Conservation (phyloP, 2,329 filamentous ascomycete genomes). For the Teratosphaeria pseudoeucalypti region DNA sequence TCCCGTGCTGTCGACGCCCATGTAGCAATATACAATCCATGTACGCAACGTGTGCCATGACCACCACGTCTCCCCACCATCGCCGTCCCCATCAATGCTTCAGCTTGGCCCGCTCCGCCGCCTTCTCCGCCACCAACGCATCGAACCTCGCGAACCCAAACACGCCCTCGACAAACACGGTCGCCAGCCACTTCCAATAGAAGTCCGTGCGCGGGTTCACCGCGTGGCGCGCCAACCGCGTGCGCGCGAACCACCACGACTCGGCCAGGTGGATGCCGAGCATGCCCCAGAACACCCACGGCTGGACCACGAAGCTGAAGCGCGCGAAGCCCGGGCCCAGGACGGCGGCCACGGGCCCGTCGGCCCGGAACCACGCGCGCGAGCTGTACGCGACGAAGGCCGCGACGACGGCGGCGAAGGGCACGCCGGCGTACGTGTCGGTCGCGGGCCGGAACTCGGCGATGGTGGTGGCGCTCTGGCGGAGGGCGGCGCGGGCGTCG, state of each 20-base stretch:
- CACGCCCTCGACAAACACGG: constrained; percentile 44
- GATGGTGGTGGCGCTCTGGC: constrained; percentile 47
- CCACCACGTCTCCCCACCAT: not conserved
- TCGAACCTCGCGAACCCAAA: constrained; percentile 39
- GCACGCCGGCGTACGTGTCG: constrained; percentile 38
- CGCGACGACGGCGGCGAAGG: constrained; percentile 46
- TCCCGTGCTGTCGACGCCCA: not conserved
- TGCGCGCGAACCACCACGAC: constrained; percentile 37
- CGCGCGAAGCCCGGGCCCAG: constrained; percentile 47
- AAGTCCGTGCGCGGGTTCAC: constrained; percentile 37
- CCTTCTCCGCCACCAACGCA: constrained; percentile 31
- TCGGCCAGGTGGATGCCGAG: constrained; percentile 57
- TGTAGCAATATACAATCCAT: not conserved
- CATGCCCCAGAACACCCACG: constrained; percentile 48
- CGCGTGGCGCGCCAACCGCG: constrained; percentile 41
- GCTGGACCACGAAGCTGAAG: constrained; percentile 50
- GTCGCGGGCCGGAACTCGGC: constrained; percentile 42
- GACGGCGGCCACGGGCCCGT: constrained; percentile 28
- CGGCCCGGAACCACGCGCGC: constrained; percentile 44
- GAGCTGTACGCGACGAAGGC: constrained; percentile 44
- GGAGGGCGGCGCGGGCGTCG: constrained; percentile 49
- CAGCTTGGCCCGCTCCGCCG: constrained; percentile 28
- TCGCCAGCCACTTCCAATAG: constrained; percentile 47
- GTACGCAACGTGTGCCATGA: not conserved
- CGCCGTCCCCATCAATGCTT: constrained; percentile 25